These are phyloP conservation scores for Aegle marmelos DNA, from an alignment of 345 rosid genomes.

Conservation along the genomic window DNA sequence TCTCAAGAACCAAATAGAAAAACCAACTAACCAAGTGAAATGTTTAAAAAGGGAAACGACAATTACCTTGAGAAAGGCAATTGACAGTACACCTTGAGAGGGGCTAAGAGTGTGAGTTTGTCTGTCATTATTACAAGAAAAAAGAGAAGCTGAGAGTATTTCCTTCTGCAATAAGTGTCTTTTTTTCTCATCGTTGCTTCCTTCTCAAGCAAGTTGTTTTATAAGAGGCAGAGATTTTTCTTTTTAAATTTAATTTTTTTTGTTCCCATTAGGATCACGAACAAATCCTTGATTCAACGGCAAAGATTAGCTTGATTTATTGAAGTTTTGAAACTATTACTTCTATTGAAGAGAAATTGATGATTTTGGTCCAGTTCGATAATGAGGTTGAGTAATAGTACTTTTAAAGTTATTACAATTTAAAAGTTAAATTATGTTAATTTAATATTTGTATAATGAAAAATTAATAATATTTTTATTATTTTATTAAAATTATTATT, in stretches of 20 bases:
- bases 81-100: not conserved
- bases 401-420: no score
- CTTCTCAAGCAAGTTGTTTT: not conserved
- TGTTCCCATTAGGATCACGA: no score
- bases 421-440: rapidly evolving
- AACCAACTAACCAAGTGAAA: not conserved
- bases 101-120: not conserved
- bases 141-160: not conserved
- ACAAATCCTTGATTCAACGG: not conserved
- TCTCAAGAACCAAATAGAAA: not conserved
- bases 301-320: not conserved
- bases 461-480: no score
- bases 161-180: not conserved
- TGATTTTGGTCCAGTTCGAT: not conserved
- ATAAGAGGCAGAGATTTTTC: not conserved
- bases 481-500: no score
- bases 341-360: not conserved
- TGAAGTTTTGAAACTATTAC: no score
- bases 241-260: not conserved
- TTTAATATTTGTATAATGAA: no score
- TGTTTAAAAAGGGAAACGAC: not conserved
- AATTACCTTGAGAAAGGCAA: not conserved
- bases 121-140: not conserved
- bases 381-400: no score
- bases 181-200: not conserved